Base-by-base conservation (phyloP, 495 filamentous ascomycete genomes). In the Podospora tetraspora region DNA sequence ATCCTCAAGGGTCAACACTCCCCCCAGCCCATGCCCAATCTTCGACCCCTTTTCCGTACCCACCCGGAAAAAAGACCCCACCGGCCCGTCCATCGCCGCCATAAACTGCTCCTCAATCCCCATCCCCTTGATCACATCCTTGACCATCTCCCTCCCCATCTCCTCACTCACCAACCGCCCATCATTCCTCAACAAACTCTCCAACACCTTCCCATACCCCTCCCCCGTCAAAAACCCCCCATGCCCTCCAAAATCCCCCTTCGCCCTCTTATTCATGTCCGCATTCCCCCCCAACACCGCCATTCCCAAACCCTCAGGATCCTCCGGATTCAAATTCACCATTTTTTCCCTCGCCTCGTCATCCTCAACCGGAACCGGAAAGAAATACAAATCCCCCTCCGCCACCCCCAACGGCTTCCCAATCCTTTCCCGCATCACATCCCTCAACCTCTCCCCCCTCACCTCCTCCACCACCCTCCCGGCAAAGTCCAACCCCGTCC, bases 231-330 rank as follows among this genome's bases (percentile, higher is more conserved):
- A 70, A 24, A 65, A 69, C 66, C 67, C 6, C n/a, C 64, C 68
- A 37, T 63, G 69, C 27, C 68, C 71, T 7, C 66, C 89, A 72
- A 59, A 87, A 32, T 70, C 61, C 13, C 70, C 72, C 32, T 62
- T 61, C 71, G 62, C 21, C 73, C 78, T 27, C 27, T 3, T 1
- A 29, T 66, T 70, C 59, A 66, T 12, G 0, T 63, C 59, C 27
- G 80, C 81, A 21, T 7, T 21, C 79, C 81, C 13, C 72, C 78
- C 57, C 87, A 76, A n/a, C 86, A 72, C 68, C 81, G 85, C 57
- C 79, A 70, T 63, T 78, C 69, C 71, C 57, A 70, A 5, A 13
- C 68, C 71, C 21, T 75, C 69, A 3, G 71, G 70, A 56, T 72
- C 69, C 10, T 68, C 34, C 13, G 73, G 73, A 27, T 75, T 75